Base-by-base conservation (phyloP, 2,329 filamentous ascomycete species). In the Fusarium compactum region DNA sequence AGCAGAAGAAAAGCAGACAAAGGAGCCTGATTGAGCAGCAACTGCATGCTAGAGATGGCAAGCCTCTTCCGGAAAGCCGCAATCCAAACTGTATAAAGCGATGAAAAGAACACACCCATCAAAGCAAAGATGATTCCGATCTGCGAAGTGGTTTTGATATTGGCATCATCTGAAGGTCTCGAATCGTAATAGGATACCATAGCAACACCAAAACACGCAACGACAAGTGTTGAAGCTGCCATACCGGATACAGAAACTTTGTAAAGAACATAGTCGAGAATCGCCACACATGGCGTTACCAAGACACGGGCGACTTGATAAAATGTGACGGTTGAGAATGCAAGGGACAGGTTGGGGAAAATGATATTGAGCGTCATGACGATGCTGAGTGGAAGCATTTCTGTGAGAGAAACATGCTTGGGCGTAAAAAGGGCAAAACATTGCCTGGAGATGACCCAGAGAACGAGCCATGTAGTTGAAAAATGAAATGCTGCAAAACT, bases 281-380 rank as follows among this genome's bases (percentile, higher is more conserved):
- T 77, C 7, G 89, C 90, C 22, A 91, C 89, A 45, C 84, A 85
- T 5, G 90, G 90, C 2, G 90, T 92, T 29, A 92, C 84, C 15
- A 92, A 82, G 62, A 92, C 90, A 25, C 90, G 86, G 7, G 88
- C 89, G 51, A 92, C 86, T 77, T 92, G 90, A 78, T 92, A 92
- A 77, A 92, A 92, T 44, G 89, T 90, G 44, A 92, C 87, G 53
- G 86, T 87, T 24, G 89, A 91, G 77, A 88, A 91, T 30, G 90
- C 89, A 45, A 92, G 82, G 2, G 89, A 91, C 9, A 91, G 80
- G 74, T 92, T 92, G 12, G 89, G 89, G 3, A 92, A 82, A 67
- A 92, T 89, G 76, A 92, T 89, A 78, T 92, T 92, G 63, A 90
- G 82, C 54, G 87, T 85, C 90, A 92, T 92, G 74, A 89, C 86